Evolutionary conservation across 805 yeast species (phyloP), one percentile per base, ranked within the genome.

Genomic region (Myxozyma monticola): DNA sequence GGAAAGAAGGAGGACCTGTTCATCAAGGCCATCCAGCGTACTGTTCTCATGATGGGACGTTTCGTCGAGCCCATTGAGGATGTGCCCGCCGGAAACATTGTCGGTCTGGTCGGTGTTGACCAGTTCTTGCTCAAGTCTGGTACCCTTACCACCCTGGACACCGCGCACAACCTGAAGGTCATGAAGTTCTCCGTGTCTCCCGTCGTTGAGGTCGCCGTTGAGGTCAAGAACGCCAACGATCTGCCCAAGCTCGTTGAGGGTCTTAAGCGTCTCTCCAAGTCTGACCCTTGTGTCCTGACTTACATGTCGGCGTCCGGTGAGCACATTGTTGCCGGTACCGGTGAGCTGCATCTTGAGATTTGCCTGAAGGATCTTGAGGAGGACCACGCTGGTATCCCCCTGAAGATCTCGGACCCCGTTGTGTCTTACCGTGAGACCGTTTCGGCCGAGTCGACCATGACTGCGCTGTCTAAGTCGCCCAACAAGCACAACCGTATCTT

Each of bases 121-220:
- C 99, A 91, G 84, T 91, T 90, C 88, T 86, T 91, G 80, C 87
- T 91, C 78, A 91, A 91, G 82, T 87, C 96, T 71, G 99, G 98
- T 89, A 91, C 99, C 70, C 79, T 91, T 71, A 93, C 99, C 80
- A 91, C 97, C 75, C 78, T 77, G 72, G 98, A 93, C 75, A 76
- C 88, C 68, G 86, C 99, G 66, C 97, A 93, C 93, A 91, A 91
- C 93, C 80, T 91, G 89, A 90, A 88, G 88, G 98, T 91, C 71
- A 91, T 91, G 99, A 91, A 90, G 78, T 91, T 91, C 95, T 88
- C 96, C 73, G 99, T 91, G 73, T 91, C 98, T 61, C 99, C 99
- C 71, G 99, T 91, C 80, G 99, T 91, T 67, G 87, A 90, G 81
- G 99, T 91, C 70, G 97, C 99, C 71, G 99, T 91, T 72, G 98